A percentile compares a stretch with the other conserved stretches of the same genome.
phyloP scores from a whole-genome alignment of 2,329 filamentous ascomycete genomes.

The Beauveria asiatica region DNA sequence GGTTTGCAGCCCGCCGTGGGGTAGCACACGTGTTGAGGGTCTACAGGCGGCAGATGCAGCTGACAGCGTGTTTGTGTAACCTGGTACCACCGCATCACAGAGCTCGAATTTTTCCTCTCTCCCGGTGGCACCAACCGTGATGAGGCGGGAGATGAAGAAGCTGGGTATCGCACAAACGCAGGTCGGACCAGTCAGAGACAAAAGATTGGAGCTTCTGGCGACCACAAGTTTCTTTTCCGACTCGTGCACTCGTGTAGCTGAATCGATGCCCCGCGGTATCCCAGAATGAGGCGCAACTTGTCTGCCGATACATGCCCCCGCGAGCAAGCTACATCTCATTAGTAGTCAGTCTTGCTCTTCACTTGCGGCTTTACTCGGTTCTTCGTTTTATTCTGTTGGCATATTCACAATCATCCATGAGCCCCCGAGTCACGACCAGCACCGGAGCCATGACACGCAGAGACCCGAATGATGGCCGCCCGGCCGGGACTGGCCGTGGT shows the following conservation, averaged over 20 bases:
- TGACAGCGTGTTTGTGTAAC: conserved; percentile 5
- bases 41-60: not conserved
- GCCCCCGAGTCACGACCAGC: not conserved
- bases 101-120: not conserved
- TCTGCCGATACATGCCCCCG: not conserved
- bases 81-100: not conserved
- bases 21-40: not conserved
- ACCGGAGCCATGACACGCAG: not conserved
- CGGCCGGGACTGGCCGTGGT: not conserved
- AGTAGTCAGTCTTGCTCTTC: not conserved
- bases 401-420: not conserved
- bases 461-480: not conserved
- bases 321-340: not conserved
- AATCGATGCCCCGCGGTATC: not conserved
- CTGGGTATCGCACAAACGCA: not conserved
- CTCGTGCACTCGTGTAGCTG: not conserved
- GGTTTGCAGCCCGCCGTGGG: not conserved
- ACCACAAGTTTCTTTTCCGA: not conserved
- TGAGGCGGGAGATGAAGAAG: not conserved
- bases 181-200: not conserved
- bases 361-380: too few relatives aligned
- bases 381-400: not conserved
- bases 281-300: not conserved
- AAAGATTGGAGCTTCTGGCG: not conserved
- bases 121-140: not conserved